Conservation (phyloP, 345 rosid genomes). For the Euphorbia pulcherrima region DNA sequence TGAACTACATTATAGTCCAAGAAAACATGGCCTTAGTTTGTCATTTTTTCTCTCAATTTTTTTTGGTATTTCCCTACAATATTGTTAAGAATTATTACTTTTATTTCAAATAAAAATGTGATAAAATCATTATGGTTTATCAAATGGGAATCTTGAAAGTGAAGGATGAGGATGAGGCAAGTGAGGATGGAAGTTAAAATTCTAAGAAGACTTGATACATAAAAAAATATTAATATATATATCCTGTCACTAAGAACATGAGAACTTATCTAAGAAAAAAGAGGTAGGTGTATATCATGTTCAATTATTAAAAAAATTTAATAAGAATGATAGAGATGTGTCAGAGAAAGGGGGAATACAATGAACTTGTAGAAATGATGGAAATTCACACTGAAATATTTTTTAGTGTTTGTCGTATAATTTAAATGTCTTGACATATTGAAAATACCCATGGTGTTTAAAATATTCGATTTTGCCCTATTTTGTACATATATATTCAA, state of each 20-base stretch:
- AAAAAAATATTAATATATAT: neutral
- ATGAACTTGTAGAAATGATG: conserved; percentile 48
- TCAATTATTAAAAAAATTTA: conserved; percentile 20
- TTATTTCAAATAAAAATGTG: too few species aligned
- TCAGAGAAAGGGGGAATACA: conserved; percentile 49
- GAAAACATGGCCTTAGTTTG: too few species aligned
- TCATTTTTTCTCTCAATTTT: too few species aligned
- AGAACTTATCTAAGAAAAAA: conserved; percentile 50
- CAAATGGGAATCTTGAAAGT: neutral
- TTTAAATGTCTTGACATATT: too few species aligned
- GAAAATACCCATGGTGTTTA: too few species aligned
- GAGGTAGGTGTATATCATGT: conserved; percentile 14
- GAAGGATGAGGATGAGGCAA: neutral
- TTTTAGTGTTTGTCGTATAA: too few species aligned
- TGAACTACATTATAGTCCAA: too few species aligned
- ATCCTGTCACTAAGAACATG: conserved; percentile 60
- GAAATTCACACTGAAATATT: too few species aligned
- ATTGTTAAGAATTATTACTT: too few species aligned
- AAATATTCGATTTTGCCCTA: too few species aligned
- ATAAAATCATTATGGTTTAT: neutral
- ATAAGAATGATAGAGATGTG: conserved; percentile 47
- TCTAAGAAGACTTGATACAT: conserved; percentile 2
- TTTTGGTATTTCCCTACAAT: too few species aligned
- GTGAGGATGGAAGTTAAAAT: conserved; percentile 1
- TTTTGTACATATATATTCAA: too few species aligned